Evolutionary conservation across 2,329 filamentous ascomycete genomes (phyloP).

Genomic region (Cercospora beticola): DNA sequence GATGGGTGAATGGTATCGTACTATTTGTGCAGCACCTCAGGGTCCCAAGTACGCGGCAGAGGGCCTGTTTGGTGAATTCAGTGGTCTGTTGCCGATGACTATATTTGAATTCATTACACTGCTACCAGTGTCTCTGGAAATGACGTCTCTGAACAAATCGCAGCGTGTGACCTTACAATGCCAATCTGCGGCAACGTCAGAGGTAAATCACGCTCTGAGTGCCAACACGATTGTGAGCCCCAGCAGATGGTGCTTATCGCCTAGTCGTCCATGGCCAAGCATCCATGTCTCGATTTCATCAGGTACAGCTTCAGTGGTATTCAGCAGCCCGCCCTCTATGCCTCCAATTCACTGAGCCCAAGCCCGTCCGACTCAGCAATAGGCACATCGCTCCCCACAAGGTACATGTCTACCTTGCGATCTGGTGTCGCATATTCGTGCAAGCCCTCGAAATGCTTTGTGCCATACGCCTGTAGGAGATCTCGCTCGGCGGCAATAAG

Average conservation of each 20-base stretch:
- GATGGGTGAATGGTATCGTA: too few species aligned
- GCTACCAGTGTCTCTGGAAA: background rate
- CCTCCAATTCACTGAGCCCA: background rate
- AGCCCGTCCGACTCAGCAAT: background rate
- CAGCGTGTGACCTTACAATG: background rate
- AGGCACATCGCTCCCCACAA: background rate
- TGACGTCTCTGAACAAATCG: background rate
- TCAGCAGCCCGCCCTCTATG: background rate
- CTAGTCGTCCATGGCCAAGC: too few species aligned
- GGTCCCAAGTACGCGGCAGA: too few species aligned
- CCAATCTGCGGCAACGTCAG: background rate
- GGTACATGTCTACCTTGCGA: background rate
- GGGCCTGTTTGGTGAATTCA: background rate
- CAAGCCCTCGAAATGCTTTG: background rate
- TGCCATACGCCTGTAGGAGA: background rate
- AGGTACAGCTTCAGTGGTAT: too few species aligned
- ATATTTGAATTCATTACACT: background rate
- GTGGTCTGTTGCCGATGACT: background rate
- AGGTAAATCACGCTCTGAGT: too few species aligned
- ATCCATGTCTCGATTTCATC: too few species aligned
- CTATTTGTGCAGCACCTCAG: too few species aligned
- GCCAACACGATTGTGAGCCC: too few species aligned
- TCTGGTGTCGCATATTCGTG: background rate
- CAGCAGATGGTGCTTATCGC: too few species aligned
- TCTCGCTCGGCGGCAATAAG: background rate